Percentiles rank a stretch among this genome's conserved stretches.
These are phyloP conservation scores for Neofusicoccum kwambonambiense DNA, from an alignment of 2,329 filamentous ascomycete genomes.

Conservation along the genomic window DNA sequence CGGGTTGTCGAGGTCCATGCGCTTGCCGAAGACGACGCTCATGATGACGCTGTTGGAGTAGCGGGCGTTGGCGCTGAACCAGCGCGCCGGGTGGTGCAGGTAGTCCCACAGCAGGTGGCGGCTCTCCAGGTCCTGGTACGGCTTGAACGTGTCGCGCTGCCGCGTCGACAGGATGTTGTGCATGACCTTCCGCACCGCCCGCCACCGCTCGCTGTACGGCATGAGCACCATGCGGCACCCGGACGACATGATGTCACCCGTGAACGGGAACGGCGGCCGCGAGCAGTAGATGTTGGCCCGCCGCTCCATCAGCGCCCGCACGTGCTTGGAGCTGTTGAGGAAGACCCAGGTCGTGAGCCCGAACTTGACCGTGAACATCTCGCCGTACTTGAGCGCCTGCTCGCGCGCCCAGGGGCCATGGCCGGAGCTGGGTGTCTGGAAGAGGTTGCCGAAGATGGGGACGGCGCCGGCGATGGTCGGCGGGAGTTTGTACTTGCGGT, in stretches of 20 bases:
- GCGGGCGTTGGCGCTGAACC: constrained; percentile 28
- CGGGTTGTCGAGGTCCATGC: constrained; percentile 23
- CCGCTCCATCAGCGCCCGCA: constrained; percentile 23
- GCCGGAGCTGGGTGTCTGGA: background rate
- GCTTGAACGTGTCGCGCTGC: constrained; percentile 26
- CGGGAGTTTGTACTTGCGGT: background rate
- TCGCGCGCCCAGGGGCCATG: constrained; percentile 6
- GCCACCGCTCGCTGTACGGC: constrained; percentile 31
- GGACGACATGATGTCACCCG: constrained; percentile 28
- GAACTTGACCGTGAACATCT: background rate
- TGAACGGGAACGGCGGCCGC: constrained; percentile 24
- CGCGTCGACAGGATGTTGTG: constrained; percentile 30
- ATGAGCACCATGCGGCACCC: constrained; percentile 31
- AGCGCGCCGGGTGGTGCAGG: constrained; percentile 27
- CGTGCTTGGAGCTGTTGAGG: constrained; percentile 23
- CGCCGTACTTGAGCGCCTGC: background rate
- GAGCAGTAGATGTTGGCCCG: constrained; percentile 24
- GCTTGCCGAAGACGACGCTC: constrained; percentile 33
- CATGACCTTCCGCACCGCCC: constrained; percentile 31
- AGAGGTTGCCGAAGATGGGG: constrained; percentile 12
- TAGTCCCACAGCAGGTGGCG: constrained; percentile 30
- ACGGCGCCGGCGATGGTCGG: background rate
- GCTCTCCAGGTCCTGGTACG: constrained; percentile 34
- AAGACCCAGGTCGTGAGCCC: constrained; percentile 22
- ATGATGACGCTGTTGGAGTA: constrained; percentile 35